Evolutionary conservation across 306 rosid species (phyloP).

Genomic region (Geum urbanum): DNA sequence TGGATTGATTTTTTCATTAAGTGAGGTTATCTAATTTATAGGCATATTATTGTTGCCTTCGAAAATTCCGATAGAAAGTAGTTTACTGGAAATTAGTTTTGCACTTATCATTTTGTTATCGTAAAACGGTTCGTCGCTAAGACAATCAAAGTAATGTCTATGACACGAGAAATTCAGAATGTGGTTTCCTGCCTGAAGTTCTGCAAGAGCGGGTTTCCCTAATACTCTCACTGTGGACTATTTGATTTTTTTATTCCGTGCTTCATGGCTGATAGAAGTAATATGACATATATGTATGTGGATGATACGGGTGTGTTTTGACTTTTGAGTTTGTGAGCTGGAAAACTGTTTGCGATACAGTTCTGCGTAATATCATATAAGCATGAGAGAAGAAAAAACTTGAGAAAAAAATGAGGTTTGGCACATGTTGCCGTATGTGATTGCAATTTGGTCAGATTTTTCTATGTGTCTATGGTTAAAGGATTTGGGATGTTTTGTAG

Average conservation of each 20-base stretch:
- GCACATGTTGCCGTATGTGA: not conserved
- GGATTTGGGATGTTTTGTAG: not conserved
- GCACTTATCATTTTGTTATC: no score
- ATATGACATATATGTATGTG: not conserved
- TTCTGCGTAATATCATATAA: not conserved
- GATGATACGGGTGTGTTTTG: not conserved
- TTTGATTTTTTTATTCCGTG: not conserved
- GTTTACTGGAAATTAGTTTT: no score
- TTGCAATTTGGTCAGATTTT: not conserved
- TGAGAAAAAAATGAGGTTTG: not conserved
- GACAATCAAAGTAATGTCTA: not conserved
- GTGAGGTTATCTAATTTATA: not conserved
- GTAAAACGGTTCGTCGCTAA: no score
- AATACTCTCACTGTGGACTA: not conserved
- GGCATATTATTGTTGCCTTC: not conserved
- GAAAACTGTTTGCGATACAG: not conserved
- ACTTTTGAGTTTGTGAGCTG: not conserved
- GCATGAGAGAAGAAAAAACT: not conserved
- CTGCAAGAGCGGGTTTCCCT: not conserved
- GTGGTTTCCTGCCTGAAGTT: not conserved
- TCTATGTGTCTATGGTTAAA: not conserved
- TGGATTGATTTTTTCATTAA: not conserved
- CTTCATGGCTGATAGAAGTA: not conserved
- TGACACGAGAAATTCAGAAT: not conserved
- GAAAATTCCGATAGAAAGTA: not conserved